Base-by-base conservation (phyloP, 1,284 basidiomycete species). In the Agroathelia rolfsii region DNA sequence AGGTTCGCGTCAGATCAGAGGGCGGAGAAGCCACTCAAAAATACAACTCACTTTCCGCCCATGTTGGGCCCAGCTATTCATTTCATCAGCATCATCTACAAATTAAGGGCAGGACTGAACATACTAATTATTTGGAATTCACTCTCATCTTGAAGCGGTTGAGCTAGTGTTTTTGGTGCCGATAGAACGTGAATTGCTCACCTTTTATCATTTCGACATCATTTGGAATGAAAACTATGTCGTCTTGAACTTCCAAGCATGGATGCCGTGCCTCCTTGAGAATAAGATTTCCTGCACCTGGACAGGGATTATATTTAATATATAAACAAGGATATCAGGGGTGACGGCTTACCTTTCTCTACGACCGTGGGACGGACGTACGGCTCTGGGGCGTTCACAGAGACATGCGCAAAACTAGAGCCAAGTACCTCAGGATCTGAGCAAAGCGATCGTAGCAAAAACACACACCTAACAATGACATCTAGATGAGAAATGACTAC, bases 231-330 rank as follows among this genome's bases (percentile, higher is more conserved):
- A 98, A 98, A 48, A 71, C 81, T 33, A 98, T 69, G 28, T 94
- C 94, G 35, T 97, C 93, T 55, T 96, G 92, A 3, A 94, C 85
- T 55, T 99, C 95, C 6, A 99, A 66, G 46, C 94, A 97, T 5
- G 95, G 94, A 60, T 99, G 95, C 17, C 95, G 70, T 9, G 90
- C 88, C 27, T 88, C 85, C 39, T 67, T 72, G 14, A 95, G 63
- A 24, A 86, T 54, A 8, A 95, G 62, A 47, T 76, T 76, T 1
- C 89, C 88, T 4, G 71, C 63, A n/a, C 85, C 86, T 85, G 41
- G 5, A n/a, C n/a, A n/a, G n/a, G n/a, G n/a, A n/a, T n/a, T n/a
- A n/a, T n/a, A n/a, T n/a, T n/a, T n/a, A n/a, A n/a, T n/a, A n/a
- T n/a, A n/a, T n/a, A n/a, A n/a, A n/a, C n/a, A 33, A 8, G 28